Evolutionary conservation across 805 yeast genomes (phyloP), one percentile per base, ranked within the genome.

Genomic region (Hanseniaspora lindneri): DNA sequence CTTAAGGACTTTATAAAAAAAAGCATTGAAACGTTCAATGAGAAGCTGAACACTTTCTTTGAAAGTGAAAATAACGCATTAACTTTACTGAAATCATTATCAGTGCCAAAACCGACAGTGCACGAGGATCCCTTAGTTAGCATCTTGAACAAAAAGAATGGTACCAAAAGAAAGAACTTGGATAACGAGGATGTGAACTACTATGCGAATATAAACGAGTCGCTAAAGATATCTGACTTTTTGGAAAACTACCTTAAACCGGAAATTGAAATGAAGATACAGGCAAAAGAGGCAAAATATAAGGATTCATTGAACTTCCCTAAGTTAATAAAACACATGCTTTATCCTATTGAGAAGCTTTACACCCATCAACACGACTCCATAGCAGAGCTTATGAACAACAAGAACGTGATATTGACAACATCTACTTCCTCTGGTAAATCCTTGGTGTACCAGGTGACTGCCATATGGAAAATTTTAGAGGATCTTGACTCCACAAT

Each of bases 361-460:
- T 92, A 86, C 60, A 60, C 76, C 0, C 99, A 92, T 64, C 99
- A 92, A 60, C 76, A 83, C 1, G 73, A 75, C 44, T 96, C 96
- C 0, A 61, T 88, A 2, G 40, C 44, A 9, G 72, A 79, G 48
- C 72, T 79, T 0, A 63, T 83, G 20, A 62, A 75, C 41, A 77
- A 77, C 0, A 68, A 74, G 41, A 79, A 88, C 62, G 86, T 87
- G 4, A 83, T 92, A 37, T 79, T 88, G 2, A 80, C 95, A n/a
- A 92, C 98, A 0, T 78, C 96, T 0, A 92, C 99, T 0, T 86
- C 96, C 0, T 87, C 96, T 0, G 99, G 99, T 41, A 92, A 92
- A 58, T 88, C 97, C 0, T 67, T 92, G 52, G 83, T 92, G 25
- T 92, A 88, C 58, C 98, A 92, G 62, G 64, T 87, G 1, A 95